Evolutionary conservation across 768 basidiomycete genomes (phyloP).

Genomic region (Lactarius evosmus): DNA sequence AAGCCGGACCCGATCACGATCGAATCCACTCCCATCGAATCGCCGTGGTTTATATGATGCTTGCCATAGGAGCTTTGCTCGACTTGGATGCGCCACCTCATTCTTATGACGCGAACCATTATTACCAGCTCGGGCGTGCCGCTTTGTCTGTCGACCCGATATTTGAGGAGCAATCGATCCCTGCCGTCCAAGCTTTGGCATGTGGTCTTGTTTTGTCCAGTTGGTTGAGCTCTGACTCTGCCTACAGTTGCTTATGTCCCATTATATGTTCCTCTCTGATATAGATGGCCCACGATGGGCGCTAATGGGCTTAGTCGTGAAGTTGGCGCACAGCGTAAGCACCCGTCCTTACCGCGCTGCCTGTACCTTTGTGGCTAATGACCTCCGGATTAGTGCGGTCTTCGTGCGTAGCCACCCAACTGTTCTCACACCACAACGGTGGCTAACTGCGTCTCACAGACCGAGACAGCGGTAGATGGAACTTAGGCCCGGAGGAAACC

Average conservation of each 20-base stretch:
- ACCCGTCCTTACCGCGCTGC: constrained; percentile 23
- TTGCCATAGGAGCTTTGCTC: constrained; percentile 60
- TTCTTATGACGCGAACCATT: constrained; percentile 53
- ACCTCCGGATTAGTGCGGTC: constrained; percentile 21
- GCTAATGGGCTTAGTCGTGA: constrained; percentile 66
- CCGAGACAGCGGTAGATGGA: constrained; percentile 66
- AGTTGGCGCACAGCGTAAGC: constrained; percentile 64
- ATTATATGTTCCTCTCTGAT: constrained; percentile 46
- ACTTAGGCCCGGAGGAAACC: constrained; percentile 53
- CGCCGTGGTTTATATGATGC: constrained; percentile 59
- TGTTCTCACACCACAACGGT: constrained; percentile 25
- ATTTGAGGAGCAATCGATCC: constrained; percentile 59
- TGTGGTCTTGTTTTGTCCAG: constrained; percentile 29
- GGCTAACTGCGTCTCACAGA: constrained; percentile 41
- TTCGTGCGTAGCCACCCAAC: constrained; percentile 59
- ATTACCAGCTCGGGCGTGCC: constrained; percentile 58
- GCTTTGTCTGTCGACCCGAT: constrained; percentile 60
- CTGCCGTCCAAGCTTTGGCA: constrained; percentile 64
- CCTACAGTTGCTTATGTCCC: constrained; percentile 53
- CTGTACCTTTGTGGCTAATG: constrained; percentile 27
- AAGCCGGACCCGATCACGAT: constrained; percentile 38
- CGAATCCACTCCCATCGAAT: constrained; percentile 51
- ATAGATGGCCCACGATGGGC: constrained; percentile 63
- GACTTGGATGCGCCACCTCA: constrained; percentile 55
- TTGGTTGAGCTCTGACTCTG: constrained; percentile 30